A percentile compares a stretch with the other conserved stretches of the same genome.
These are phyloP conservation scores for Phytophthora megakarya DNA, from an alignment of 352 stramenopile species.

Conservation along the genomic window DNA sequence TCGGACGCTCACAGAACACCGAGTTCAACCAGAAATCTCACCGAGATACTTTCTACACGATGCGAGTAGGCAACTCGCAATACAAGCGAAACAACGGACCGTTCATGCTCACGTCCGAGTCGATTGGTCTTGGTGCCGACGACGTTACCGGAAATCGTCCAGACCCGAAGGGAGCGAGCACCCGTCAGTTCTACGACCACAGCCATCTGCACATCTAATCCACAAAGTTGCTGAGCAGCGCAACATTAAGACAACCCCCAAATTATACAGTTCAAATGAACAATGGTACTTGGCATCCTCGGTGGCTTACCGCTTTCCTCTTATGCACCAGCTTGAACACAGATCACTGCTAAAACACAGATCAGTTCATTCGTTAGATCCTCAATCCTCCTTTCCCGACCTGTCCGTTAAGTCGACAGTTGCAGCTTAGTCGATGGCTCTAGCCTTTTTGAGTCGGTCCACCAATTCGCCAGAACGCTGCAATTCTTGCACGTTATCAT, in stretches of 20 bases:
- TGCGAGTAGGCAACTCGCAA: constrained; percentile 76
- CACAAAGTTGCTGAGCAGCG: neutral
- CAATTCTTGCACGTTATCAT: constrained; percentile 92
- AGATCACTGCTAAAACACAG: constrained; percentile 2
- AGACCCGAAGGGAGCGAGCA: constrained; percentile 75
- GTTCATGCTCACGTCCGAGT: constrained; percentile 81
- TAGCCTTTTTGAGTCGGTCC: constrained; percentile 82
- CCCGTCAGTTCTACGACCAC: constrained; percentile 85
- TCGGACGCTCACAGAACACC: constrained; percentile 75
- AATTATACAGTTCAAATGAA: constrained; percentile 6
- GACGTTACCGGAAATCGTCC: constrained; percentile 66
- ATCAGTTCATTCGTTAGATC: constrained; percentile 24
- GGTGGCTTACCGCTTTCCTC: neutral
- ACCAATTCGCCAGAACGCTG: constrained; percentile 88
- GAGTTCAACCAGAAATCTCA: constrained; percentile 88
- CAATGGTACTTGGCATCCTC: neutral
- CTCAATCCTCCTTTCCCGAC: constrained; percentile 1
- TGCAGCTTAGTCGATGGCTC: constrained; percentile 49
- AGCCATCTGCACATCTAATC: constrained; percentile 65
- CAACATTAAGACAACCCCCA: neutral
- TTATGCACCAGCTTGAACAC: constrained; percentile 7
- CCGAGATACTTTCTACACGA: constrained; percentile 85
- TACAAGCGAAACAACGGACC: constrained; percentile 81
- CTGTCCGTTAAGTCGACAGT: constrained; percentile 1
- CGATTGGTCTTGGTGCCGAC: constrained; percentile 63